phyloP scores from a whole-genome alignment of 2,329 filamentous ascomycete species.

The Fusarium sp. region DNA sequence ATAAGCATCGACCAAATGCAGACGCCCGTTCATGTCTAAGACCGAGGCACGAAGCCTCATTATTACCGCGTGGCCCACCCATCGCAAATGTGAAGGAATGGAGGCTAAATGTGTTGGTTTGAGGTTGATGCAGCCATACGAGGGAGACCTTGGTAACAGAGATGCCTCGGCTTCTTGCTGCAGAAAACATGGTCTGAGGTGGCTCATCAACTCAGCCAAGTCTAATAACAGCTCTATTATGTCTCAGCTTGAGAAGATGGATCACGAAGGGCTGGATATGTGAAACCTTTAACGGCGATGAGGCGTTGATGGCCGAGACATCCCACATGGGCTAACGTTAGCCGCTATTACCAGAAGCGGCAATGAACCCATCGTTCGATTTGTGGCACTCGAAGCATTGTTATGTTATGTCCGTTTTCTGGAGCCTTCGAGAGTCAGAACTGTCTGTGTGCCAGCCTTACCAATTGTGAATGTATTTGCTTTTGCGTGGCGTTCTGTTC shows the following conservation, averaged over 20 bases:
- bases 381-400: conserved; percentile 26
- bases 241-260: conserved; percentile 21
- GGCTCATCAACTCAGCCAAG: background rate
- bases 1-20: background rate
- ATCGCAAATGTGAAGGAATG: background rate
- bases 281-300: conserved; percentile 29
- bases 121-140: conserved; percentile 2
- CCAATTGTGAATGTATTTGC: conserved; percentile 2
- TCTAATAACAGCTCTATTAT: background rate
- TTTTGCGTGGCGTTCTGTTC: conserved; percentile 8
- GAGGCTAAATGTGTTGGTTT: conserved; percentile 8
- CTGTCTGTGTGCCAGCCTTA: conserved; percentile 17
- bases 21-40: background rate
- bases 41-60: background rate
- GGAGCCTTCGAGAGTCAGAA: background rate
- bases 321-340: conserved; percentile 24
- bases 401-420: background rate
- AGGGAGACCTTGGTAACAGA: background rate
- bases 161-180: background rate
- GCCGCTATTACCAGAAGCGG: conserved; percentile 31
- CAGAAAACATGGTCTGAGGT: background rate
- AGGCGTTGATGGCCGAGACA: conserved; percentile 33
- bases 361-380: conserved; percentile 19
- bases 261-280: conserved; percentile 1
- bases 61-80: background rate